Conservation (phyloP, 768 basidiomycete species). For the Phlebiopsis gigantea region DNA sequence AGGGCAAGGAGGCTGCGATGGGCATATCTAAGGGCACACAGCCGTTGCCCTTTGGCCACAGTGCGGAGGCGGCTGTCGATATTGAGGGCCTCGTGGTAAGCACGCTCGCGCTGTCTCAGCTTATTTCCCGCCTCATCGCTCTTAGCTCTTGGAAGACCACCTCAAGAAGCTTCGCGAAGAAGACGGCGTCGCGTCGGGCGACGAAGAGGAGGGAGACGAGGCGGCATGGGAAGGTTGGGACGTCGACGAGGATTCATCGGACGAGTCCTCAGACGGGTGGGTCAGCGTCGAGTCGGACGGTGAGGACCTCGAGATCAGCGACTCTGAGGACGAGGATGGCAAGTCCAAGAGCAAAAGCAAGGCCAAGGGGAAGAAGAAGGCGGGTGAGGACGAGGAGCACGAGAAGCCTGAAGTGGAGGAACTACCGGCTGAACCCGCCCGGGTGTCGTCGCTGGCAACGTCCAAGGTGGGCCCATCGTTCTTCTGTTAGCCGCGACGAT, state of each 20-base stretch:
- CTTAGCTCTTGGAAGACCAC: constrained; percentile 84
- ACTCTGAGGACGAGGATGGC: constrained; percentile 72
- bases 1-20: constrained; percentile 92
- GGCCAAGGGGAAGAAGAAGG: constrained; percentile 35
- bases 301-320: constrained; percentile 71
- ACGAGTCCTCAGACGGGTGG: constrained; percentile 63
- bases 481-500: background rate
- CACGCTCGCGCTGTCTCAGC: constrained; percentile 7
- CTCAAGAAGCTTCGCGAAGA: constrained; percentile 67
- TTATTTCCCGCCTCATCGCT: background rate
- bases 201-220: constrained; percentile 52
- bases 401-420: constrained; percentile 21
- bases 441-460: constrained; percentile 67
- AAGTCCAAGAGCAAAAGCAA: constrained; percentile 16
- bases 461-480: constrained; percentile 64
- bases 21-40: constrained; percentile 56
- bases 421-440: constrained; percentile 23
- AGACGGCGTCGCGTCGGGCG: constrained; percentile 41
- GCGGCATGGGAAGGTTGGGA: constrained; percentile 89
- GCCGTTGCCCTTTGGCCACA: constrained; percentile 81
- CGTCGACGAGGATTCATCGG: constrained; percentile 63
- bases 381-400: constrained; percentile 63
- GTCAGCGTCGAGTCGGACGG: constrained; percentile 70
- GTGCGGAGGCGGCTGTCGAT: constrained; percentile 64
- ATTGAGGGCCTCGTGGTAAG: constrained; percentile 87